Conservation (phyloP, 208 protist genomes). For the Vickermania spadyakhi region DNA sequence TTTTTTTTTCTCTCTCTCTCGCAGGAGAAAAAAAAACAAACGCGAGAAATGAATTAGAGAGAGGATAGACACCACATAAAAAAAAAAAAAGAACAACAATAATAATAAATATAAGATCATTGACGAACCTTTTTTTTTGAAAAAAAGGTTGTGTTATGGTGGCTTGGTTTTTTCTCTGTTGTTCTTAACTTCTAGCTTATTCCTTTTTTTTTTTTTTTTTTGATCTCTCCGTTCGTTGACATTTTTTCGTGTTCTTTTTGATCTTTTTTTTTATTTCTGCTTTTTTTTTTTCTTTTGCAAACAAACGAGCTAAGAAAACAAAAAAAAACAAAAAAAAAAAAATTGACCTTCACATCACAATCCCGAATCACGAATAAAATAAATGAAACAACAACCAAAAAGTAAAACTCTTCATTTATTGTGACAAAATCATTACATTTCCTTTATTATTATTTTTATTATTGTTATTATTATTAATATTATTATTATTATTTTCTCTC, state of each 20-base stretch:
- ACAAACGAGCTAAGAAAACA: conserved; percentile 2
- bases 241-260: conserved; percentile 5
- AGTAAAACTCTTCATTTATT: neutral
- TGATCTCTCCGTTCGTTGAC: neutral
- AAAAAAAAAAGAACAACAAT: no score
- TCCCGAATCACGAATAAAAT: neutral
- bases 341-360: neutral
- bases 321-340: conserved; percentile 1
- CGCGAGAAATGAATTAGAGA: no score
- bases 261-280: conserved; percentile 4
- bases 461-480: conserved; percentile 15
- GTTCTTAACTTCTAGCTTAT: neutral
- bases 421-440: neutral
- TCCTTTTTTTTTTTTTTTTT: neutral
- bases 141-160: no score
- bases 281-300: conserved; percentile 8
- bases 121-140: no score
- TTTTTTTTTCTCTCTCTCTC: no score
- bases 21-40: no score
- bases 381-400: neutral
- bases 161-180: neutral
- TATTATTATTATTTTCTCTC: no score
- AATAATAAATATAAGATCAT: no score
- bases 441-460: conserved; percentile 1
- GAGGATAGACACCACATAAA: no score